phyloP scores from a whole-genome alignment of 345 rosid genomes.

The Stellera chamaejasme region DNA sequence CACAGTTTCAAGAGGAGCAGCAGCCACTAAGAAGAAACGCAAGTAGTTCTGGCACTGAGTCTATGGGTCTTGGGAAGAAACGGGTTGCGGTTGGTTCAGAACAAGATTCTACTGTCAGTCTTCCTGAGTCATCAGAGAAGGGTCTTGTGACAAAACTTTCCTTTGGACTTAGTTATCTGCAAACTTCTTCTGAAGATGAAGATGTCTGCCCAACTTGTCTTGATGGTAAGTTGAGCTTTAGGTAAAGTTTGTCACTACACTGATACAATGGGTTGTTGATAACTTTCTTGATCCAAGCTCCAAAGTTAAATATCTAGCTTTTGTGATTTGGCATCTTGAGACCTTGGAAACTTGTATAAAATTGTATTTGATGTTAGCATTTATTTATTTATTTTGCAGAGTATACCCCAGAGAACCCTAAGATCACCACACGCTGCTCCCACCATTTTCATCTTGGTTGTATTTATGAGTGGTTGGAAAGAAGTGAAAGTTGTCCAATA shows the following conservation, averaged over 20 bases:
- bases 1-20: constrained; percentile 54
- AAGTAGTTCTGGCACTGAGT: constrained; percentile 39
- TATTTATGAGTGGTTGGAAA: constrained; percentile 76
- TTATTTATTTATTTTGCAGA: constrained; percentile 31
- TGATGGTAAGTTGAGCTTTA: constrained; percentile 33
- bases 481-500: constrained; percentile 67
- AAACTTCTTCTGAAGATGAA: constrained; percentile 44
- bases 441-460: constrained; percentile 75
- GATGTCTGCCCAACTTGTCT: constrained; percentile 71
- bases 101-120: constrained; percentile 24
- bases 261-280: too few relatives aligned
- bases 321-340: too few relatives aligned
- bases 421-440: constrained; percentile 43
- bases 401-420: constrained; percentile 56
- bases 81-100: constrained; percentile 33
- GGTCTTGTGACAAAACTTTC: constrained; percentile 22
- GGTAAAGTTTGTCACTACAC: too few relatives aligned
- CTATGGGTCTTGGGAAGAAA: constrained; percentile 37
- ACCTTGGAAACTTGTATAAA: not conserved
- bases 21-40: constrained; percentile 41
- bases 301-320: too few relatives aligned
- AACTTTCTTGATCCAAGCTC: not conserved
- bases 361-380: constrained; percentile 2
- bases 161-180: constrained; percentile 20
- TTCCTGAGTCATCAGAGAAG: constrained; percentile 33